Conservation (phyloP, 805 yeast genomes). For the Scheffersomyces amazonensis region DNA sequence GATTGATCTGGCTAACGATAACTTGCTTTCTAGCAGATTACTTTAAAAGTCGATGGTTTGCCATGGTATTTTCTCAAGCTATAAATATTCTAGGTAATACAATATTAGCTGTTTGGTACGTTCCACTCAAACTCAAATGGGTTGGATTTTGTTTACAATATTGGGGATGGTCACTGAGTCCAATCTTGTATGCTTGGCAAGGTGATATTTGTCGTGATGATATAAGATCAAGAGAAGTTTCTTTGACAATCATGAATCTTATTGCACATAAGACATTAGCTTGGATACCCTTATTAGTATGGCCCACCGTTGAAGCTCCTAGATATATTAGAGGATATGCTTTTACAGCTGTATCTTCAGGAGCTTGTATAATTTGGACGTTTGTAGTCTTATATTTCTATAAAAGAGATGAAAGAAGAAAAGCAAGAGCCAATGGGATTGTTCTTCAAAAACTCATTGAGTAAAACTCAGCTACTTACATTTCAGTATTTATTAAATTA, state of each 20-base stretch:
- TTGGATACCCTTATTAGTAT: conserved; percentile 49
- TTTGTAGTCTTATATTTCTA: conserved; percentile 49
- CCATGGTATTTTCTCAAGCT: conserved; percentile 49
- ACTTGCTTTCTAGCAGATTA: conserved; percentile 37
- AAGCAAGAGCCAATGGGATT: conserved; percentile 35
- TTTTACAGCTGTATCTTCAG: conserved; percentile 45
- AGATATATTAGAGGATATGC: conserved; percentile 52
- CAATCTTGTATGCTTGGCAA: conserved; percentile 57
- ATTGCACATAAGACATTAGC: conserved; percentile 54
- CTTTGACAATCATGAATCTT: conserved; percentile 55
- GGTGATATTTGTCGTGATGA: conserved; percentile 58
- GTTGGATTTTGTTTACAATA: conserved; percentile 59
- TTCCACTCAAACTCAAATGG: conserved; percentile 59
- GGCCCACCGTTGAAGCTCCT: conserved; percentile 61
- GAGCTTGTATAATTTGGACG: conserved; percentile 46
- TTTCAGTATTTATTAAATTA: too few species aligned
- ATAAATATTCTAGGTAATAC: conserved; percentile 55
- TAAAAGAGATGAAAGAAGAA: conserved; percentile 29
- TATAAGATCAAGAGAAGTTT: conserved; percentile 52
- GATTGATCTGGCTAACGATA: conserved; percentile 36
- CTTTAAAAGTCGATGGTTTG: conserved; percentile 50
- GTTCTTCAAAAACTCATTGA: conserved; percentile 20
- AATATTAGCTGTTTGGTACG: conserved; percentile 58
- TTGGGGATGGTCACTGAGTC: conserved; percentile 62
- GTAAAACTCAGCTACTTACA: not conserved